Percentiles rank a stretch among this genome's conserved stretches.
Evolutionary conservation across 176 grass and related monocot genomes (phyloP).

Genomic region (Oryza nivara): DNA sequence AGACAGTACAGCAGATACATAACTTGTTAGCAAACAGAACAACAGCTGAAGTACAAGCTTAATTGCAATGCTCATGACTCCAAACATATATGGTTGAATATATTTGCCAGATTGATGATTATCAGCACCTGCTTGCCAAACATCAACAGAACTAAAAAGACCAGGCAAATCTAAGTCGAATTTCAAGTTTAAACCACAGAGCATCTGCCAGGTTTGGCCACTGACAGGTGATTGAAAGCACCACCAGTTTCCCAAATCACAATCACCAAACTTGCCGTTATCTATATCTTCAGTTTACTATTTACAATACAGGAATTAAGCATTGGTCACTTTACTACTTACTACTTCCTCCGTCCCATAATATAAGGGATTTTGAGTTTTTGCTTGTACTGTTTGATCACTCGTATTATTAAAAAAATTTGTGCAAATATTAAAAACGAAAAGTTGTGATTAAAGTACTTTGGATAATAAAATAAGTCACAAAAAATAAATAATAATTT

Average conservation of each 20-base stretch:
- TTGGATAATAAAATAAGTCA: too few relatives aligned
- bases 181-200: neutral
- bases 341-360: neutral
- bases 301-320: neutral
- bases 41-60: slow-evolving; percentile 18
- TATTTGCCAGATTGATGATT: neutral
- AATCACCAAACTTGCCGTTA: neutral
- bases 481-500: too few relatives aligned
- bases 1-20: slow-evolving; percentile 10
- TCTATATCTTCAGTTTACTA: neutral
- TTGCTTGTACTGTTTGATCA: too few relatives aligned
- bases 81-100: neutral
- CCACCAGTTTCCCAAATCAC: neutral
- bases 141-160: slow-evolving; percentile 4
- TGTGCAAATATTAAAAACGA: too few relatives aligned
- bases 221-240: neutral
- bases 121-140: neutral
- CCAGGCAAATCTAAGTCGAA: neutral
- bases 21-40: slow-evolving; percentile 13
- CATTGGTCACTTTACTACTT: neutral
- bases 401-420: too few relatives aligned
- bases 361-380: too few relatives aligned
- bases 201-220: neutral
- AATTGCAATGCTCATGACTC: neutral
- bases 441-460: too few relatives aligned